These are phyloP conservation scores for Lipomyces sp. DNA, from an alignment of 805 yeast genomes.

Conservation along the genomic window DNA sequence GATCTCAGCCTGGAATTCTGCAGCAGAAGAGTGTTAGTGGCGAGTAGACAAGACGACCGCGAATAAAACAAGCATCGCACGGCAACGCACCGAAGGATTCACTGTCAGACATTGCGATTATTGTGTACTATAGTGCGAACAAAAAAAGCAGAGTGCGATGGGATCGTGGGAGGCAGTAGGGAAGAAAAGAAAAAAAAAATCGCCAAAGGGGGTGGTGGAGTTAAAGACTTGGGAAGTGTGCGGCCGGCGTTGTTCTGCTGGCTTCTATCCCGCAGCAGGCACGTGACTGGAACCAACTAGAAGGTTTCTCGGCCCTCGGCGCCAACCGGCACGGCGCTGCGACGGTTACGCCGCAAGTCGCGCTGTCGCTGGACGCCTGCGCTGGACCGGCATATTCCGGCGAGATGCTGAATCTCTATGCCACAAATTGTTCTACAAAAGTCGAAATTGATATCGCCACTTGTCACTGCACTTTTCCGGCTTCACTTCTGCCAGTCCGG, in stretches of 20 bases:
- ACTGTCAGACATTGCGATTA: slow-evolving; percentile 19
- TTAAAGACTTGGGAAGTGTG: background rate
- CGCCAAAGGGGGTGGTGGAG: background rate
- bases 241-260: slow-evolving; percentile 11
- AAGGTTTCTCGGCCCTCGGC: too few species aligned
- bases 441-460: too few species aligned
- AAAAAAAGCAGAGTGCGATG: background rate
- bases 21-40: background rate
- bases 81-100: slow-evolving; percentile 23
- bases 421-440: too few species aligned
- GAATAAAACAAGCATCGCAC: background rate
- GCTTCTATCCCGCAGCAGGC: slow-evolving; percentile 12
- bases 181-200: background rate
- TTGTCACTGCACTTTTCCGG: too few species aligned
- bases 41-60: background rate
- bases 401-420: too few species aligned
- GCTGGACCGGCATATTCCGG: too few species aligned
- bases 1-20: slow-evolving; percentile 94
- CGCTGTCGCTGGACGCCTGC: too few species aligned
- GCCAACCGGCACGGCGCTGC: too few species aligned
- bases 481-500: too few species aligned
- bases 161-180: background rate
- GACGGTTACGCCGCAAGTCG: too few species aligned
- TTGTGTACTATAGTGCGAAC: background rate
- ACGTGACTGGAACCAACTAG: background rate